Evolutionary conservation across 306 rosid species (phyloP), one percentile per base, ranked within the genome.

Genomic region (Trichosanthes truncata): DNA sequence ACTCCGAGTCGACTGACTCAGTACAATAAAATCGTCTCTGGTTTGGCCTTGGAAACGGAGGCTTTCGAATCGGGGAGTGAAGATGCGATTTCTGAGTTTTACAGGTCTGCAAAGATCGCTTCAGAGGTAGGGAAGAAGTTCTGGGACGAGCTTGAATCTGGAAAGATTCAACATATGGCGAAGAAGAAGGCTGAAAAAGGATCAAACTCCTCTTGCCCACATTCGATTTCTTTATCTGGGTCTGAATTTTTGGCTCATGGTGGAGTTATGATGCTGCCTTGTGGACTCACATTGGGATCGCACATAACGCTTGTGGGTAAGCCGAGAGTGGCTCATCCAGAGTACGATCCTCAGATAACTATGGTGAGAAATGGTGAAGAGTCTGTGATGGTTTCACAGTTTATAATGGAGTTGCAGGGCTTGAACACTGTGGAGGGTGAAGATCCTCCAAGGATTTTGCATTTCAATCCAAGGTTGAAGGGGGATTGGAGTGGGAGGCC

Each of bases 401-500:
- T 95, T 43, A 81, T 87, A 84, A 46, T 93, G 87, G 99, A 95
- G 87, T 84, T 95, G 91, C 90, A 84, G 86, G 99, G 99, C 45
- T 86, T 95, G 92, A 85, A 86, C 81, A 75, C 93, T 1, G 93
- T 88, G 61, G 99, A 95, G 35, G 96, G 94, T 6, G 99, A 95
- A 80, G 99, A 91, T 15, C 99, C 99, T 20, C 99, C 99, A 0
- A 85, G 88, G 87, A 84, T 95, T 68, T 63, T 95, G 87, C 99
- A 95, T 83, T 90, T 95, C 43, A 95, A 95, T 81, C 99, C 99
- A 23, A 86, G 99, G 78, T 83, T 93, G 88, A 86, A 43, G 41
- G 99, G 99, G 33, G 99, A 95, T 86, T 95, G 99, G 99, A 90
- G 97, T 72, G 92, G 90, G 18, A 93, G 74, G 71, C 97, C 97